A percentile compares a stretch with the other conserved stretches of the same genome.
Conservation (phyloP, 2,329 filamentous ascomycete species). For the Colletotrichum sp. region DNA sequence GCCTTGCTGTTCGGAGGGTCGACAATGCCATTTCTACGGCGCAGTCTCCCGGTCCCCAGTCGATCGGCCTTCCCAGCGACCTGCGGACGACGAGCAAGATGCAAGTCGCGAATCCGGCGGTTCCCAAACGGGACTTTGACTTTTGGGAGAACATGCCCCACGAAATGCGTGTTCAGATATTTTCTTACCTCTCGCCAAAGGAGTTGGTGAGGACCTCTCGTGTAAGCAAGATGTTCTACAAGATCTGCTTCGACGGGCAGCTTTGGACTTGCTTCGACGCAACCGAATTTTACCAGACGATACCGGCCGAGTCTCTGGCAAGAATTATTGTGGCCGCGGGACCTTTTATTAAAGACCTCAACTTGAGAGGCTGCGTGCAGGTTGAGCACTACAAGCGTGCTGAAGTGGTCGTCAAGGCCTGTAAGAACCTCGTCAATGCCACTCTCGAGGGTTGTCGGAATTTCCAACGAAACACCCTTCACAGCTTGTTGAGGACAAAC, state of each 20-base stretch:
- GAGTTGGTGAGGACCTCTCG: conserved; percentile 80
- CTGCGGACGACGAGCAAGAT: conserved; percentile 32
- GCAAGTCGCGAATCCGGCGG: conserved; percentile 14
- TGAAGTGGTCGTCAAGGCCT: conserved; percentile 80
- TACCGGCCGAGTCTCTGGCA: conserved; percentile 81
- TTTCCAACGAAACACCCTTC: conserved; percentile 77
- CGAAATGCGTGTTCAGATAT: conserved; percentile 80
- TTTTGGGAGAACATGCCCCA: conserved; percentile 84
- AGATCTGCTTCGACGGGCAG: conserved; percentile 92
- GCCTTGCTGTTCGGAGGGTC: conserved; percentile 60
- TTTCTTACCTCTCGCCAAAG: conserved; percentile 77
- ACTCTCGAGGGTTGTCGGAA: conserved; percentile 91
- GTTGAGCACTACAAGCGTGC: conserved; percentile 80
- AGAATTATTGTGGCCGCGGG: conserved; percentile 86
- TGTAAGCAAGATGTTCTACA: conserved; percentile 79
- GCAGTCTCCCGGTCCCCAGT: conserved; percentile 39
- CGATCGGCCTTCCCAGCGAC: conserved; percentile 68
- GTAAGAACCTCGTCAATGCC: conserved; percentile 84
- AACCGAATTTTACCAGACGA: conserved; percentile 85
- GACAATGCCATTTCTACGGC: conserved; percentile 48
- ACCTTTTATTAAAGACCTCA: conserved; percentile 89
- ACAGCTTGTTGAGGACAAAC: conserved; percentile 77
- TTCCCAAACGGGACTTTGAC: conserved; percentile 45
- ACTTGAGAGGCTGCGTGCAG: conserved; percentile 89
- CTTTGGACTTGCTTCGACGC: conserved; percentile 87